Conservation (phyloP, 169 alveolate genomes). For the Besnoitia besnoiti region DNA sequence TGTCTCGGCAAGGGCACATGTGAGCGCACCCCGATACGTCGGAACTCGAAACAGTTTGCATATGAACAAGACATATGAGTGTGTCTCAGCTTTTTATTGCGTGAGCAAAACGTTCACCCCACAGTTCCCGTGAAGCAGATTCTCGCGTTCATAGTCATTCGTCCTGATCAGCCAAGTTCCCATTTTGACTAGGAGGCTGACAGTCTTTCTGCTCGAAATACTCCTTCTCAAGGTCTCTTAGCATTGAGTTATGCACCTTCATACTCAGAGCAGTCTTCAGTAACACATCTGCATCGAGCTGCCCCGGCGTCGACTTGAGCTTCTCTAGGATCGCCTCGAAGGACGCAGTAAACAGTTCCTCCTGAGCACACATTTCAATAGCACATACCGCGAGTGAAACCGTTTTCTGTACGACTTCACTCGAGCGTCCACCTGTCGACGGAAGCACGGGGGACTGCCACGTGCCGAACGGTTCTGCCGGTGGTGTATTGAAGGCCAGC, state of each 20-base stretch:
- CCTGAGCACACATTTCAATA: slow-evolving; percentile 44
- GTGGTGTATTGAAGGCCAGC: no score
- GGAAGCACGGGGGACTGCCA: background rate
- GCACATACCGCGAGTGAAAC: no score
- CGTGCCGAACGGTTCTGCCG: background rate
- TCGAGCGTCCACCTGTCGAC: no score
- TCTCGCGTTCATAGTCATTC: background rate
- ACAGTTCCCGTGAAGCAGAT: no score
- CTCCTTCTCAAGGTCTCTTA: slow-evolving; percentile 59
- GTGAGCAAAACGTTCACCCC: no score
- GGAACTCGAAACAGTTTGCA: no score
- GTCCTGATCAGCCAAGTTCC: background rate
- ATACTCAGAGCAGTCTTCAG: slow-evolving; percentile 73
- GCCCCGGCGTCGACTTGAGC: slow-evolving; percentile 64
- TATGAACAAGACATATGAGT: no score
- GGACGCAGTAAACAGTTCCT: slow-evolving; percentile 48
- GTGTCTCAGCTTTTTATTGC: no score
- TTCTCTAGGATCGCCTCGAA: slow-evolving; percentile 65
- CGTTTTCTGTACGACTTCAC: no score
- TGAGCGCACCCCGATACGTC: no score
- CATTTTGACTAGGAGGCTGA: background rate
- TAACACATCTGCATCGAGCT: slow-evolving; percentile 65
- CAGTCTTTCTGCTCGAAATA: background rate
- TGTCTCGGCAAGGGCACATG: no score
- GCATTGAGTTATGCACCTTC: slow-evolving; percentile 65